Evolutionary conservation across 805 yeast genomes (phyloP), one percentile per base, ranked within the genome.

Genomic region (Candida anglica): DNA sequence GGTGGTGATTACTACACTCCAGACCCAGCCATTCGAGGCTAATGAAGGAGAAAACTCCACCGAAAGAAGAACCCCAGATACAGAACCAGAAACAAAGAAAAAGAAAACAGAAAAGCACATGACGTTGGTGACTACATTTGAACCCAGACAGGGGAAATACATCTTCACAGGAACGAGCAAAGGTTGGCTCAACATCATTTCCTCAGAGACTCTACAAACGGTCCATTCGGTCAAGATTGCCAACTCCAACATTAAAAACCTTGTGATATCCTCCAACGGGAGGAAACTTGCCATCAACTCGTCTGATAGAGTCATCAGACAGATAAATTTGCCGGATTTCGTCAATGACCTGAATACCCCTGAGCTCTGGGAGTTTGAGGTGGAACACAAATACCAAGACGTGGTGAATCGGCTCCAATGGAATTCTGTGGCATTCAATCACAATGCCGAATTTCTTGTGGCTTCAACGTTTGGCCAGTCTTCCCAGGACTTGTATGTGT

Each of bases 381-480:
- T 81, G 5, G 89, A 82, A 44, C 91, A 85, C 51, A 79, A 77
- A 48, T 89, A 86, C 52, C 96, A 88, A 56, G 96, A 89, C 56
- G 86, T 86, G 30, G 95, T 89, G 22, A 89, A 87, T 57, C 66
- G 82, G 42, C 65, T 87, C 30, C 95, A 86, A 52, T 89, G 96
- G 96, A 88, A 87, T 53, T 69, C 86, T 0, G 79, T 86, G 3
- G 63, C 79, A 7, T 81, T 85, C 59, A 84, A 85, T 43, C 77
- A 80, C 37, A 79, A 77, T 44, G 75, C 77, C 5, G 97, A 91
- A 38, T 89, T 84, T 53, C 58, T 89, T n/a, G 79, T 86, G 33
- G 97, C 96, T 0, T 79, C 95, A 0, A 84, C 96, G 0, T 79
- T 77, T 53, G 95, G 95, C 9, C 70, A 65, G 43, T 80, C 89